These are phyloP conservation scores for Rhamnella rubrinervis DNA, from an alignment of 331 rosid species.

Conservation along the genomic window DNA sequence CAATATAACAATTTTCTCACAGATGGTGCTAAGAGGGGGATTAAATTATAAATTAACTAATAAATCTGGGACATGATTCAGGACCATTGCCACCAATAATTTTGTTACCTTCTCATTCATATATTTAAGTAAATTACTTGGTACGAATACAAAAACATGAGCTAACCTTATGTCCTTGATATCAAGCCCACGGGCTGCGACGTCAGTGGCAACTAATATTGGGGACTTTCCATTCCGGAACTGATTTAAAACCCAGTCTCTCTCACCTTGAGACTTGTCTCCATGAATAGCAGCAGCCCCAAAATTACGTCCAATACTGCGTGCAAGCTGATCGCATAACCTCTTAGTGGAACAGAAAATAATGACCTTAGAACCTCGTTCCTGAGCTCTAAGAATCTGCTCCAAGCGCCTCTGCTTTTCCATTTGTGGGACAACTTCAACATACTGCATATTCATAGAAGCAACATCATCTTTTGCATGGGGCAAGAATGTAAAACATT, in stretches of 20 bases:
- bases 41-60: neutral
- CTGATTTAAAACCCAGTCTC: slow-evolving; percentile 93
- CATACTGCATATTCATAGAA: slow-evolving; percentile 53
- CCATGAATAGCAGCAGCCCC: slow-evolving; percentile 99
- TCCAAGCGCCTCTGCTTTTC: slow-evolving; percentile 97
- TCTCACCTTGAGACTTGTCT: slow-evolving; percentile 94
- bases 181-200: slow-evolving; percentile 99
- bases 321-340: slow-evolving; percentile 94
- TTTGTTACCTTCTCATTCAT: neutral
- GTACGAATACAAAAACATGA: neutral
- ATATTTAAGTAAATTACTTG: neutral
- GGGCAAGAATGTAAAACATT: neutral
- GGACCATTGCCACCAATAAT: slow-evolving; percentile 1
- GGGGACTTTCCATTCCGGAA: slow-evolving; percentile 94
- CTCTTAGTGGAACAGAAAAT: slow-evolving; percentile 95
- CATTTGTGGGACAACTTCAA: slow-evolving; percentile 96
- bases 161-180: slow-evolving; percentile 94
- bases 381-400: slow-evolving; percentile 93
- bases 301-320: slow-evolving; percentile 78
- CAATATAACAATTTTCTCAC: neutral
- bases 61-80: neutral
- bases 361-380: slow-evolving; percentile 86
- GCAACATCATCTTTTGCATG: neutral
- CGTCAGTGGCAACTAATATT: slow-evolving; percentile 92
- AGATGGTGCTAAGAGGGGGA: neutral